Base-by-base conservation (phyloP, 352 stramenopile genomes). In the Phytophthora niederhauseri region DNA sequence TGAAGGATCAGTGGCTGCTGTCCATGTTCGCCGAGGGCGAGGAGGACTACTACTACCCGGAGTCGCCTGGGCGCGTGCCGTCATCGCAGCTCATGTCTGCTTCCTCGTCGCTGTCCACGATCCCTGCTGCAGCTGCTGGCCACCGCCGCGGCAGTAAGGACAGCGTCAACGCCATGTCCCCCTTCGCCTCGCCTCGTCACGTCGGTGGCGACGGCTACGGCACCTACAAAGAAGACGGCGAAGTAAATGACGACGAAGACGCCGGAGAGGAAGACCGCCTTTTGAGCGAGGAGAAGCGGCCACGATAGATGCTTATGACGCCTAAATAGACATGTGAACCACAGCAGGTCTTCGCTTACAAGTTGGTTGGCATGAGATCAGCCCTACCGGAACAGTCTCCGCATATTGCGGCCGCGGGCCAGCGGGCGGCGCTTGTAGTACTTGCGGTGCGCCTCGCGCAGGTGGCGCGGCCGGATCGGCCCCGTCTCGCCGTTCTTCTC, bases 391-490 rank as follows among this genome's bases (percentile, higher is more conserved):
- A 91, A 73, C 34, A 93, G 57, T 26, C 85, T 81, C 22, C 79
- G 78, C 59, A 88, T 67, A 46, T 81, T 87, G 70, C 85, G 85
- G 1, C 82, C 84, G 0, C 88, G 75, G 0, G 83, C 80, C 3
- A 93, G 68, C 6, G 86, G 85, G 11, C 84, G 85, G 30, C 85
- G 82, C 53, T 89, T 89, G 75, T 96, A 96, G 67, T 94, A 96
- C 69, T 92, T 91, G 38, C 86, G 83, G 51, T 93, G 82, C 5
- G 86, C 88, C 66, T 96, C 86, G 43, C 86, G 82, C 19, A 96
- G 61, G 55, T 96, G 85, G 15, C 77, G 85, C n/a, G 83, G 86
- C 31, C 71, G 81, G 38, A 96, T 94, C 2, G 88, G 85, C 1
- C 88, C 88, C 0, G 76, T 90, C 68, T 96, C 84, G 22, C 86